Percentiles rank a stretch among this genome's conserved stretches.
Conservation (phyloP, 306 rosid species). For the Quercus mongolica region DNA sequence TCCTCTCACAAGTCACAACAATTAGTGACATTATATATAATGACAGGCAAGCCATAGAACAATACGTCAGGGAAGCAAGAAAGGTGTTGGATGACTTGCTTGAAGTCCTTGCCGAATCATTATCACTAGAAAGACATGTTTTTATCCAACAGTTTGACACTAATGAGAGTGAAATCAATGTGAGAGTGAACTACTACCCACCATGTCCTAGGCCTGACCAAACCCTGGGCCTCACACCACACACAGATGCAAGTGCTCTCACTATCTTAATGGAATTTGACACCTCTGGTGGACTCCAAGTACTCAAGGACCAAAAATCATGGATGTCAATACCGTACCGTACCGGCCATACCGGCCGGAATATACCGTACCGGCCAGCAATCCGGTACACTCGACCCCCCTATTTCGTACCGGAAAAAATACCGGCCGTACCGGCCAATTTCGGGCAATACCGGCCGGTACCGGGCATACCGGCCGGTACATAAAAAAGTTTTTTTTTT, state of each 20-base stretch:
- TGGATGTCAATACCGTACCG: no score
- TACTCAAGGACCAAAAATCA: not conserved
- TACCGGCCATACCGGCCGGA: no score
- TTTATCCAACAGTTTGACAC: not conserved
- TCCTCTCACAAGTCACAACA: not conserved
- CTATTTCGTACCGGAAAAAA: no score
- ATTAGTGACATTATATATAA: not conserved
- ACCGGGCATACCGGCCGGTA: no score
- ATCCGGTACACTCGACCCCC: no score
- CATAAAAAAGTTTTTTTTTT: no score
- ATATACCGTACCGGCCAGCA: no score
- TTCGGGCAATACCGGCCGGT: no score
- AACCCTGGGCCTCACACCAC: slow-evolving; percentile 6
- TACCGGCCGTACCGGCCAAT: no score
- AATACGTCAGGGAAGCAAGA: slow-evolving; percentile 16
- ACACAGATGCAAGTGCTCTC: slow-evolving; percentile 10
- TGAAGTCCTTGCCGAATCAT: slow-evolving; percentile 5
- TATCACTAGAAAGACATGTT: not conserved
- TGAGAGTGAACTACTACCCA: slow-evolving; percentile 19
- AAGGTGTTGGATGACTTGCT: not conserved
- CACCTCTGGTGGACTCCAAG: slow-evolving; percentile 8
- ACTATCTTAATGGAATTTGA: slow-evolving; percentile 7
- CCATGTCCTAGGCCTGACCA: slow-evolving; percentile 19
- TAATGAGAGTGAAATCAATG: slow-evolving; percentile 6
- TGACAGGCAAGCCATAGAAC: slow-evolving; percentile 8